Conservation (phyloP, 1,284 basidiomycete genomes). For the Microstroma glucosiphilum region DNA sequence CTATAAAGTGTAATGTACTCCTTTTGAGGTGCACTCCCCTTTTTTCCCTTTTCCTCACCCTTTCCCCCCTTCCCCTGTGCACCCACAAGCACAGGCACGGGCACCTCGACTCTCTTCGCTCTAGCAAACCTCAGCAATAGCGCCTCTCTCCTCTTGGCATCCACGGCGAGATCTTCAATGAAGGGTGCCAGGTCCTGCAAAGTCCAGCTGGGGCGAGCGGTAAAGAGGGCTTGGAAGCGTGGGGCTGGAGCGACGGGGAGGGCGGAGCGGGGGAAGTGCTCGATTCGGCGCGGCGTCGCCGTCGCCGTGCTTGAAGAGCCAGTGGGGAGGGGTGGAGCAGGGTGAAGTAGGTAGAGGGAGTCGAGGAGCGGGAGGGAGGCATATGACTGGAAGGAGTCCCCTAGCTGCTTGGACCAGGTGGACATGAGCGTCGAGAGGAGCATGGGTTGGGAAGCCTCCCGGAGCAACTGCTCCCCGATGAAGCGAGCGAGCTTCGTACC, state of each 20-base stretch:
- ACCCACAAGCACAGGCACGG: conserved; percentile 20
- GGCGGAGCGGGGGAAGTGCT: conserved; percentile 35
- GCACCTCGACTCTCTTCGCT: conserved; percentile 15
- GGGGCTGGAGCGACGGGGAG: conserved; percentile 40
- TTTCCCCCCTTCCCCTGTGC: conserved; percentile 15
- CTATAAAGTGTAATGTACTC: not conserved
- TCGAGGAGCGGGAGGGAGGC: conserved; percentile 19
- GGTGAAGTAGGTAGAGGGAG: conserved; percentile 30
- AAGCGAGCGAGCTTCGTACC: conserved; percentile 23
- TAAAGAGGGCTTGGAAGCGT: conserved; percentile 47
- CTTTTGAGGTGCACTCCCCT: not conserved
- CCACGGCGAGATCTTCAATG: conserved; percentile 25
- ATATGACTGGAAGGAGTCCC: conserved; percentile 11
- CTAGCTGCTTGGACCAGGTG: not conserved
- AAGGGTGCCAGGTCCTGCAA: conserved; percentile 51
- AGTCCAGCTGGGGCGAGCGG: conserved; percentile 37
- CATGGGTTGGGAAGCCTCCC: not conserved
- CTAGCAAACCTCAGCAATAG: conserved; percentile 37
- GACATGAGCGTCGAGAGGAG: conserved; percentile 14
- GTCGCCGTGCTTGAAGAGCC: not conserved
- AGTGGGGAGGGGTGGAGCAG: conserved; percentile 15
- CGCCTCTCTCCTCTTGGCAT: conserved; percentile 27
- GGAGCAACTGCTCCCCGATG: conserved; percentile 29
- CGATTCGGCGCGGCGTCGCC: conserved; percentile 21
- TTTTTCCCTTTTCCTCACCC: conserved; percentile 16